phyloP scores from a whole-genome alignment of 2,329 filamentous ascomycete species.

The Hawksworthiomyces lignivorus region DNA sequence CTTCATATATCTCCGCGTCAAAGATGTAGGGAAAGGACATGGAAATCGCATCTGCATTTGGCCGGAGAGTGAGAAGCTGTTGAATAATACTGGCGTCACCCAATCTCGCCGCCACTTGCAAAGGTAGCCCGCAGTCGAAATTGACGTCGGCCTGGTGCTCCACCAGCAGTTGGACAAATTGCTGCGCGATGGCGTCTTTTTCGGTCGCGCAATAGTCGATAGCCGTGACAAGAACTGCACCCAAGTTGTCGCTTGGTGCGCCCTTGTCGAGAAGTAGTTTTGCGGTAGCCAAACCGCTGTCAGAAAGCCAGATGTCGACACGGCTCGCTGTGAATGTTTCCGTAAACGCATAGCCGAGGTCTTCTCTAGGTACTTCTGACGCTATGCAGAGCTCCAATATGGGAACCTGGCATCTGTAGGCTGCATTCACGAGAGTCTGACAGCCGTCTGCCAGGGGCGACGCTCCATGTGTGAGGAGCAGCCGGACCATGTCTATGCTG shows the following conservation, averaged over 20 bases:
- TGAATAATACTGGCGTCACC: constrained; percentile 42
- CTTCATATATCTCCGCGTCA: constrained; percentile 40
- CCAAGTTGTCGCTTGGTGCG: constrained; percentile 37
- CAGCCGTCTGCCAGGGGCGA: constrained; percentile 44
- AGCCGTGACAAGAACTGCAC: constrained; percentile 36
- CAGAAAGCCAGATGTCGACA: constrained; percentile 37
- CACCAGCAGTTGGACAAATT: constrained; percentile 37
- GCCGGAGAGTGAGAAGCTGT: constrained; percentile 41
- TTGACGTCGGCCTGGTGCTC: constrained; percentile 38
- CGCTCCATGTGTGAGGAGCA: constrained; percentile 44
- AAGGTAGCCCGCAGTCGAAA: constrained; percentile 42
- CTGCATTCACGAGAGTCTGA: constrained; percentile 44
- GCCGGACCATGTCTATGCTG: constrained; percentile 37
- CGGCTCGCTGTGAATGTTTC: constrained; percentile 35
- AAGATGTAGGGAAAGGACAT: constrained; percentile 51
- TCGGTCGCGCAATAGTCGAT: constrained; percentile 35
- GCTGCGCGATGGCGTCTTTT: constrained; percentile 31
- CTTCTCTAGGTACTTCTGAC: constrained; percentile 30
- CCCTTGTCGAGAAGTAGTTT: constrained; percentile 42
- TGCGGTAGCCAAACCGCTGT: constrained; percentile 38
- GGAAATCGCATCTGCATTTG: constrained; percentile 41
- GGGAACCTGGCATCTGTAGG: constrained; percentile 29
- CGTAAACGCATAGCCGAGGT: constrained; percentile 38
- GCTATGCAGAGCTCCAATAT: constrained; percentile 33
- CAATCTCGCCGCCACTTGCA: constrained; percentile 45